Base-by-base conservation (phyloP, 163 green algal genomes). In the Chlamydomonas reinhardtii region DNA sequence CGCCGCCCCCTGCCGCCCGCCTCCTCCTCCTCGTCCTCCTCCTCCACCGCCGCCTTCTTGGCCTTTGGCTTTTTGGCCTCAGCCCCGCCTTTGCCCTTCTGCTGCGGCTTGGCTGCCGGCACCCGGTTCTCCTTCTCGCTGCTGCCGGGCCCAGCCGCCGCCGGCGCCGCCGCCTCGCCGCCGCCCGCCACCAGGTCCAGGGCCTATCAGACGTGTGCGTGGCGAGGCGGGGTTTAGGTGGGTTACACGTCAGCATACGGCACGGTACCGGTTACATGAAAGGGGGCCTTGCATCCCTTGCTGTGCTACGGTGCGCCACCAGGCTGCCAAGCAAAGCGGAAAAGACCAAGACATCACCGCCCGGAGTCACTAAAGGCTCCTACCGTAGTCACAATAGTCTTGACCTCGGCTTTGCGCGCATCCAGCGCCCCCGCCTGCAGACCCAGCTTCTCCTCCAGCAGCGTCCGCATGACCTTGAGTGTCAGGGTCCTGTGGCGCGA, bases 361-460 rank as follows among this genome's bases (percentile, higher is more conserved):
- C n/a, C n/a, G n/a, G n/a, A n/a, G n/a, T n/a, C n/a, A n/a, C n/a
- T n/a, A n/a, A n/a, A n/a, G n/a, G 48, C 1, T 17, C 48, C 14
- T 31, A 90, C 85, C 71, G 83, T 61, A 19, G 78, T 76, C 4
- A 90, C 77, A 24, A 83, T 48, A 3, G 37, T 29, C 14, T 35
- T 64, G n/a, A 87, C 56, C 17, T 56, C 32, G 24, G 76, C 59
- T 62, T 83, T 87, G 43, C n/a, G 37, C 15, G 77, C 5, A 11
- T 85, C 78, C 32, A 84, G 54, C 37, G 24, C 65, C 15, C 35
- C 74, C 56, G 72, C 52, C 4, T 48, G 12, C 9, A 85, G 29
- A 0, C 73, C 52, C 54, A 88, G 43, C 54, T 82, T 72, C 48
- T 83, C 43, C 64, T 87, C 85, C 32, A 87, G 77, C 15, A 78